Base-by-base conservation (phyloP, 371 early-diverging fungal genomes). In the Haplosporangium sp. region DNA sequence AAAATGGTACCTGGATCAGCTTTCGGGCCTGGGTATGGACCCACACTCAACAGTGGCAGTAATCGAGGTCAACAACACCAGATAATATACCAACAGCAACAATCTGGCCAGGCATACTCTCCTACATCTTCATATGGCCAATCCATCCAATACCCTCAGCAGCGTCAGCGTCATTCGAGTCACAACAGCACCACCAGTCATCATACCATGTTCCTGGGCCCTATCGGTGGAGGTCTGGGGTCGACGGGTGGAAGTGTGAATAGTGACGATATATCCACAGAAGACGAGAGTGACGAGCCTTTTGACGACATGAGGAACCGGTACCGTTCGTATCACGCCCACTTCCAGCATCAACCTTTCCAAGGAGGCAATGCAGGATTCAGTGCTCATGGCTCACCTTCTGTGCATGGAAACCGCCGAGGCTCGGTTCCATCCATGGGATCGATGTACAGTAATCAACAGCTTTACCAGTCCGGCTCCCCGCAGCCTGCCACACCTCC, bases 181-280 rank as follows among this genome's bases (percentile, higher is more conserved):
- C 64, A 74, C 23, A 74, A 74, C 43, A 74, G 75, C 54, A 52
- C 41, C 42, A 43, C 75, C 2, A 74, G 69, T 14, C 75, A 74
- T 40, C 75, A 74, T 57, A 74, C 75, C 69, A 74, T 74, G 75
- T 74, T 74, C 51, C 38, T 74, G 14, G 75, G 75, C 1, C 55
- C 69, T 12, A 63, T 73, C n/a, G 74, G 74, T 14, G 75, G 69
- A 7, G 74, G 67, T 37, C 47, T 69, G 20, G 69, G 61, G 6
- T 69, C 75, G 10, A 50, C 75, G 38, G 65, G 65, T 1, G 75
- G 64, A 6, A 69, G 69, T 61, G 75, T 74, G 12, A 64, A 74
- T 13, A 74, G 75, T 20, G 75, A 74, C 45, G 75, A 74, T 11
- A 74, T 74, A 20, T 69, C 75, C 0, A 73, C 74, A 3, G 75